Evolutionary conservation across 2,329 filamentous ascomycete genomes (phyloP).

Genomic region (Balansia obtecta): DNA sequence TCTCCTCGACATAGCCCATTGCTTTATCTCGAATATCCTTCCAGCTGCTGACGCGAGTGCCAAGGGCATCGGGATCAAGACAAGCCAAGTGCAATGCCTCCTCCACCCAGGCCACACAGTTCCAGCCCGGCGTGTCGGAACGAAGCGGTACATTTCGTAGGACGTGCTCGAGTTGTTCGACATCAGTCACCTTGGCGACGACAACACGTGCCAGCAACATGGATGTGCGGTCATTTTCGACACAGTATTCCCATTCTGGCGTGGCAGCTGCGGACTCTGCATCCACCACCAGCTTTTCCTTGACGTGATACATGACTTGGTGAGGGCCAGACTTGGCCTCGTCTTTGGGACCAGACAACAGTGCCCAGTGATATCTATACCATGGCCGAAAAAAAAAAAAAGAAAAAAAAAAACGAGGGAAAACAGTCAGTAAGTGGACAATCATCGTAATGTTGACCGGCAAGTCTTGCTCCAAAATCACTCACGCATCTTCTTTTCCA

Average conservation of each 20-base stretch:
- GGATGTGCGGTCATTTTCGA: constrained; percentile 3
- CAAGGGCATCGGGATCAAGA: constrained; percentile 1
- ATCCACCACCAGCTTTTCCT: constrained; percentile 2
- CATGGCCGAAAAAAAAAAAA: too few species aligned
- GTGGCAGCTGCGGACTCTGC: constrained; percentile 3
- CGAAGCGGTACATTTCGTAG: constrained; percentile 4
- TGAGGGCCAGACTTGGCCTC: constrained; percentile 1
- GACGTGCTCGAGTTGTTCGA: constrained; percentile 4
- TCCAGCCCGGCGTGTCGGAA: constrained; percentile 4
- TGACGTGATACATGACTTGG: constrained; percentile 7
- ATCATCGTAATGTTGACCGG: not conserved
- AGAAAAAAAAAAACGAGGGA: too few species aligned
- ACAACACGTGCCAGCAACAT: constrained; percentile 5
- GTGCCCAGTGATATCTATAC: constrained; percentile 7
- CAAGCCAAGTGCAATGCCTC: constrained; percentile 4
- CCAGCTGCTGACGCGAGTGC: constrained; percentile 3
- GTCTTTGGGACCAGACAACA: constrained; percentile 5
- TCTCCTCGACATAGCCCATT: constrained; percentile 7
- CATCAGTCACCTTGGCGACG: constrained; percentile 4
- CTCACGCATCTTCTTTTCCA: constrained; percentile 6
- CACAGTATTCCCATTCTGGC: constrained; percentile 5
- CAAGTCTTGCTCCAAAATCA: not conserved
- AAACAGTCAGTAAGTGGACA: not conserved
- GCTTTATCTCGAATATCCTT: constrained; percentile 4
- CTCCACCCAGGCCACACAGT: constrained; percentile 5